Evolutionary conservation across 2,329 filamentous ascomycete genomes (phyloP), one percentile per base, ranked within the genome.

Genomic region (Diplodia intermedia): DNA sequence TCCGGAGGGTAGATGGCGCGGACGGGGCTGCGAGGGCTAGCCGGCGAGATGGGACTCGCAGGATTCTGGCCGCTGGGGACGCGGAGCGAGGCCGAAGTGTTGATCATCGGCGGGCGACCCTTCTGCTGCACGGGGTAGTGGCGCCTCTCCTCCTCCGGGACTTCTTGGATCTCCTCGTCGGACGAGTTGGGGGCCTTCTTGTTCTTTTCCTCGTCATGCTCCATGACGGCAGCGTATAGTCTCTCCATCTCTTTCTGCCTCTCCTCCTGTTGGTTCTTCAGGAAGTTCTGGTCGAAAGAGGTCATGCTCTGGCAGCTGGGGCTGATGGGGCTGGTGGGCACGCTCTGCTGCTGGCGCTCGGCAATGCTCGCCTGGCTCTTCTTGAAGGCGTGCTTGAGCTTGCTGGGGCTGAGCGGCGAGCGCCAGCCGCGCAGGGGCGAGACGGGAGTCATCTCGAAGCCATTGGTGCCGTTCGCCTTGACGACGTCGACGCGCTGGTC

Each of bases 191-290:
- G 69, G 50, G 74, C 73, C n/a, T 75, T 73, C 36, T 73, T 74
- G 33, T 75, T 73, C 69, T 82, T 85, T 70, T 82, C 80, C 55
- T 84, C 85, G 71, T 97, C 94, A 73, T 97, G 91, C 78, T 93
- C 92, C 89, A 97, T 91, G 71, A 97, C 94, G 72, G 93, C 91
- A 70, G 90, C 93, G 80, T 97, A 98, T 77, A 98, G 89, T 73
- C 92, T 89, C 78, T 97, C 93, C 79, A 97, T 89, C 77, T 97
- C 91, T 71, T 90, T 85, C 78, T 95, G 89, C 71, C 92, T 89
- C 82, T 90, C 90, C 75, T 86, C 85, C 76, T 86, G 88, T 79
- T 97, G 92, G 69, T 87, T 86, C 69, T 90, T 87, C 29, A 97
- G 86, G 18, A 97, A 86, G 69, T 85, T 86, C 69, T 90, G 89